Evolutionary conservation across 2,329 filamentous ascomycete species (phyloP).

Genomic region (Sclerotinia glacialis): DNA sequence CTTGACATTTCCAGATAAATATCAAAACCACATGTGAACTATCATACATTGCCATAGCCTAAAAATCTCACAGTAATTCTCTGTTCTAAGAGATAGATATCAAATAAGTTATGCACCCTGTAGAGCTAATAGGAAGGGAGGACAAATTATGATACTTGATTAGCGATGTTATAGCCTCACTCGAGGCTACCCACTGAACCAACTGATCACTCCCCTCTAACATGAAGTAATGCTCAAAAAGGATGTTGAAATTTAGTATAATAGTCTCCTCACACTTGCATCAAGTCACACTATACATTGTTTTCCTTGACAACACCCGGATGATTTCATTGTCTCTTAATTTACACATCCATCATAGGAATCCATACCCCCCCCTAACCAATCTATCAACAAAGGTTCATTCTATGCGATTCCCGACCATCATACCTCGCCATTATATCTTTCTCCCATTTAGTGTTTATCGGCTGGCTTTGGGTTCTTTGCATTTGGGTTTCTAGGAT

Average conservation of each 20-base stretch:
- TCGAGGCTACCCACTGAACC: neutral
- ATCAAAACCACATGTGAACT: neutral
- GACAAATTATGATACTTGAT: neutral
- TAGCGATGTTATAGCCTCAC: neutral
- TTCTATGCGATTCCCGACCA: conserved; percentile 11
- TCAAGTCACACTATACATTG: neutral
- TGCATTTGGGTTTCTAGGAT: conserved; percentile 76
- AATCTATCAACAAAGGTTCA: conserved; percentile 13
- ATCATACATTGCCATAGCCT: neutral
- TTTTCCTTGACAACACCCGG: neutral
- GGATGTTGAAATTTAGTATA: no score
- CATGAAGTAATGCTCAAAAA: neutral
- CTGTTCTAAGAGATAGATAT: neutral
- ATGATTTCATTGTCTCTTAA: conserved; percentile 20
- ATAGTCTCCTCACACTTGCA: neutral
- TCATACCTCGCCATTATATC: neutral
- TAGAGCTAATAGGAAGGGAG: neutral
- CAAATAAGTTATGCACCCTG: neutral
- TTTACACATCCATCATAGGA: conserved; percentile 12
- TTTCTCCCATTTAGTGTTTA: conserved; percentile 34
- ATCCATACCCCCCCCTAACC: neutral
- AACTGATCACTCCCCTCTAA: neutral
- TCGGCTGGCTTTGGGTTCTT: conserved; percentile 39
- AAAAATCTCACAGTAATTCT: neutral
- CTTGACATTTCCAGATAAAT: neutral